These are phyloP conservation scores for Clonostachys solani DNA, from an alignment of 2,329 filamentous ascomycete genomes.

Conservation along the genomic window DNA sequence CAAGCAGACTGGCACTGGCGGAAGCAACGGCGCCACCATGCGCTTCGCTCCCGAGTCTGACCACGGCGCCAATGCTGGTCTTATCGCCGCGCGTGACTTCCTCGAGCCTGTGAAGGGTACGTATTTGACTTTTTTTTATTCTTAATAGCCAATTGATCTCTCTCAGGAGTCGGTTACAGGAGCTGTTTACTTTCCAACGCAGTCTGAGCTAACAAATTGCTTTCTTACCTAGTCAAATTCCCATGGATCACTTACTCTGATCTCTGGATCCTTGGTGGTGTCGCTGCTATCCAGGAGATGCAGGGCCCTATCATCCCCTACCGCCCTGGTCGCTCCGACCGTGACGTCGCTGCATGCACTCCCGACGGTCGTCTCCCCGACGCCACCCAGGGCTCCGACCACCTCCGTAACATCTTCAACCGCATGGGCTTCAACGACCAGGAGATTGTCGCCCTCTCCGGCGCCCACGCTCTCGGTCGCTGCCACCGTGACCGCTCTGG, in stretches of 20 bases:
- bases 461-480: conserved; percentile 83
- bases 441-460: conserved; percentile 87
- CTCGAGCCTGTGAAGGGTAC: conserved; percentile 83
- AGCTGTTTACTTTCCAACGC: background rate
- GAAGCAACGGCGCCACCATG: conserved; percentile 97
- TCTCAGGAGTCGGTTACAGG: too few species aligned
- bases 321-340: conserved; percentile 80
- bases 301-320: conserved; percentile 83
- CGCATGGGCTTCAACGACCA: conserved; percentile 98
- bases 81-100: conserved; percentile 84
- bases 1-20: conserved; percentile 80
- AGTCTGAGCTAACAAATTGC: conserved; percentile 3
- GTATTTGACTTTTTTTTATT: conserved; percentile 15
- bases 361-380: conserved; percentile 88
- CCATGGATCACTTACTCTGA: conserved; percentile 97
- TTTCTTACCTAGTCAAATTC: conserved; percentile 50
- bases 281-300: conserved; percentile 91
- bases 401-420: conserved; percentile 88
- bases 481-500: conserved; percentile 88
- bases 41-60: conserved; percentile 83
- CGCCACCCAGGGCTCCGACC: conserved; percentile 69
- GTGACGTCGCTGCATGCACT: conserved; percentile 79
- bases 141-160: too few species aligned
- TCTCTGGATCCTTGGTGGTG: conserved; percentile 88
- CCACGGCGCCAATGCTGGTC: conserved; percentile 91